Percentiles rank a stretch among this genome's conserved stretches.
Conservation (phyloP, 108 stramenopile species). For the Chaetoceros tenuissimus region DNA sequence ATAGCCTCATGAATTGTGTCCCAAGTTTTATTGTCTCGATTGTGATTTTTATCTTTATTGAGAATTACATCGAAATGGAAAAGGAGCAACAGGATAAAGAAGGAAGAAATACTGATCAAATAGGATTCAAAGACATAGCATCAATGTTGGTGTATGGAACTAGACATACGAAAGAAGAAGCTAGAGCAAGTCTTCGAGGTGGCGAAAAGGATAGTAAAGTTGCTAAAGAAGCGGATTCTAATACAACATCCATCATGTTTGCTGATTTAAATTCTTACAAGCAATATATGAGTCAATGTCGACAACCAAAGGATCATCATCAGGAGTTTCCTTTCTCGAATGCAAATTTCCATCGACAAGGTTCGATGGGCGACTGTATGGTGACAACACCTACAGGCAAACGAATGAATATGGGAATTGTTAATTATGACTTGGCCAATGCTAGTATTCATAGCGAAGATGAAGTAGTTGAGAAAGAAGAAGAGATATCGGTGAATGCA, state of each 20-base stretch:
- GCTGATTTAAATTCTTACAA: too few relatives aligned
- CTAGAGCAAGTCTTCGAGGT: conserved; percentile 1
- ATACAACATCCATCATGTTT: too few relatives aligned
- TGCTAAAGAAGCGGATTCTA: conserved; percentile 18
- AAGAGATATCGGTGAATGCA: conserved; percentile 9
- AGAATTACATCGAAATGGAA: conserved; percentile 48
- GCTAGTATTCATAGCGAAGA: too few relatives aligned
- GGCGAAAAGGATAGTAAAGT: conserved; percentile 14
- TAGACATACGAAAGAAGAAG: neutral
- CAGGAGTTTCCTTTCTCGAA: conserved; percentile 81
- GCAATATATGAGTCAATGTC: too few relatives aligned
- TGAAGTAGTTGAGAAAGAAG: conserved; percentile 24
- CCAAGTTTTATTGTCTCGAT: conserved; percentile 47
- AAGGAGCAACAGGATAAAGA: conserved; percentile 23
- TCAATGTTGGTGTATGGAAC: neutral
- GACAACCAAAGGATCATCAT: too few relatives aligned
- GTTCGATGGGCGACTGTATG: conserved; percentile 46
- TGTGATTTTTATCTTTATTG: conserved; percentile 35
- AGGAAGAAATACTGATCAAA: conserved; percentile 32
- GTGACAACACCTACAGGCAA: conserved; percentile 33
- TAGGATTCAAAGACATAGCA: conserved; percentile 21
- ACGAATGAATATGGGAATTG: too few relatives aligned
- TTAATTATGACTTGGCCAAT: too few relatives aligned
- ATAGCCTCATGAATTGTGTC: conserved; percentile 40
- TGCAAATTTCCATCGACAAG: conserved; percentile 55